Percentiles rank a stretch among this genome's conserved stretches.
Evolutionary conservation across 768 basidiomycete species (phyloP).

Genomic region (Rhizopogon vulgaris): DNA sequence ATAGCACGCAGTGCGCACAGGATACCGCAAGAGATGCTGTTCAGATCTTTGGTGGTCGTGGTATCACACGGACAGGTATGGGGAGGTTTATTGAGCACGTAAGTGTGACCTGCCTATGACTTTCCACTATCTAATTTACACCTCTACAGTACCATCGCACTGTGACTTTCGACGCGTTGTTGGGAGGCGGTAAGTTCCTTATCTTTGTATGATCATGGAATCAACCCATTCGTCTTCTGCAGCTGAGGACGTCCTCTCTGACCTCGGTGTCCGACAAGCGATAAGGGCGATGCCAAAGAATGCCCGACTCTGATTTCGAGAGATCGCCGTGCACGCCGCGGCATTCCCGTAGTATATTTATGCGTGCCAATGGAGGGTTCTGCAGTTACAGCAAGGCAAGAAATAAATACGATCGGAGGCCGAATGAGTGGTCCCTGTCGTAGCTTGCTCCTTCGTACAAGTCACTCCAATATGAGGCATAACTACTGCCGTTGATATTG

Average conservation of each 20-base stretch:
- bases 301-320: constrained; percentile 41
- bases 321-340: neutral
- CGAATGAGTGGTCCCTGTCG: too few species aligned
- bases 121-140: constrained; percentile 9
- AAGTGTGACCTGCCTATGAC: constrained; percentile 9
- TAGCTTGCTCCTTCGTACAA: too few species aligned
- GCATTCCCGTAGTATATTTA: too few species aligned
- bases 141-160: constrained; percentile 22
- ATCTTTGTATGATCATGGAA: neutral
- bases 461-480: too few species aligned
- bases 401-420: too few species aligned
- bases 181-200: constrained; percentile 52
- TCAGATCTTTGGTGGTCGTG: constrained; percentile 80
- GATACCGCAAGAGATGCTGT: constrained; percentile 77
- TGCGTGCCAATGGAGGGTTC: too few species aligned
- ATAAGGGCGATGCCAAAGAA: constrained; percentile 70
- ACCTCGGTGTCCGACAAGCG: constrained; percentile 79
- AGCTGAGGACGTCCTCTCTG: constrained; percentile 73
- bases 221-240: constrained; percentile 4
- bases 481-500: too few species aligned
- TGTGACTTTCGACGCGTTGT: constrained; percentile 38
- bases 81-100: constrained; percentile 54
- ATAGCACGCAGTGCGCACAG: constrained; percentile 68
- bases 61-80: constrained; percentile 75
- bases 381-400: too few species aligned